A percentile compares a stretch with the other conserved stretches of the same genome.
These are phyloP conservation scores for Colletotrichum magnum DNA, from an alignment of 2,329 filamentous ascomycete genomes.

Conservation along the genomic window DNA sequence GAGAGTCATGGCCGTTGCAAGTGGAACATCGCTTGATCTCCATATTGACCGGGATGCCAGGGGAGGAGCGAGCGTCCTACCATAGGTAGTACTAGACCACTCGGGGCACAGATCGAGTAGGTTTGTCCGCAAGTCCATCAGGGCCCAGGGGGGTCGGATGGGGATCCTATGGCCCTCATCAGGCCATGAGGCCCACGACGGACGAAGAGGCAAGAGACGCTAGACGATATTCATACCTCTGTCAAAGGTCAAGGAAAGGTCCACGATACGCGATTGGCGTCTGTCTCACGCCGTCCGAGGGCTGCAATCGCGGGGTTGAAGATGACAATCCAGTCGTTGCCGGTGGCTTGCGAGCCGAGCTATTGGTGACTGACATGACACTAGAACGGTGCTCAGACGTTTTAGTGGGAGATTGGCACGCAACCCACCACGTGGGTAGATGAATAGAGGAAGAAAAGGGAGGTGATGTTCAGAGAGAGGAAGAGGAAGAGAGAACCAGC, in stretches of 20 bases:
- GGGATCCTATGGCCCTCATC: not conserved
- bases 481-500: not conserved
- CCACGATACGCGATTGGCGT: conserved; percentile 11
- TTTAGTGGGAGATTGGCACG: conserved; percentile 2
- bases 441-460: not conserved
- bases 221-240: too few relatives aligned
- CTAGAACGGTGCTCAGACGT: conserved; percentile 7
- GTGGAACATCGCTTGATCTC: conserved; percentile 14
- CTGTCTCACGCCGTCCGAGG: not conserved
- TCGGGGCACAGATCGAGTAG: conserved; percentile 16
- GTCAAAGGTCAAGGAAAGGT: not conserved
- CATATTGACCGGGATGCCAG: not conserved
- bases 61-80: not conserved
- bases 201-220: too few relatives aligned
- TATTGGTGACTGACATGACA: conserved; percentile 21
- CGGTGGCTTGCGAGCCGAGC: conserved; percentile 7
- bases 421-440: conserved; percentile 14
- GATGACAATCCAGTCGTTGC: not conserved
- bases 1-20: conserved; percentile 5
- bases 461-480: not conserved
- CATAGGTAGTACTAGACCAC: not conserved
- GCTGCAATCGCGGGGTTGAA: conserved; percentile 10
- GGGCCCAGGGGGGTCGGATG: not conserved
- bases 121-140: conserved; percentile 6
- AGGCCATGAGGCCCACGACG: too few relatives aligned